A percentile compares a stretch with the other conserved stretches of the same genome.
phyloP scores from a whole-genome alignment of 192 early-diverging fungal species.

The Chytriomyces confervae region DNA sequence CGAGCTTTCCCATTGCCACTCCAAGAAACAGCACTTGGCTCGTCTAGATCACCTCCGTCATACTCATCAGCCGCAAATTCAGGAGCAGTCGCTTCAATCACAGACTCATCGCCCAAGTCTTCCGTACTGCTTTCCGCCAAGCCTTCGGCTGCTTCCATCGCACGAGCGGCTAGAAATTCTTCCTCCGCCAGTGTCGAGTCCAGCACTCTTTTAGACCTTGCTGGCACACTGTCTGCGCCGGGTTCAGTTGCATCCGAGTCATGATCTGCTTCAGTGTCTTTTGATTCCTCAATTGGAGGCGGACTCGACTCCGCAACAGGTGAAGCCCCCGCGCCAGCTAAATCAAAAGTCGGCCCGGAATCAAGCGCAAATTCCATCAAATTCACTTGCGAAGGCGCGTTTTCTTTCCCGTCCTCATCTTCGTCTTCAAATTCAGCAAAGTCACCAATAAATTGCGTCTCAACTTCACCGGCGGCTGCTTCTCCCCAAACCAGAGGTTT shows the following conservation, averaged over 20 bases:
- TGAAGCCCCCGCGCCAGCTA: neutral
- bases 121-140: neutral
- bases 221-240: neutral
- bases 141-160: neutral
- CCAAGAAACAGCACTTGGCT: neutral
- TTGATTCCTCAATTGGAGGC: neutral
- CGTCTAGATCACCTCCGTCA: neutral
- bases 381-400: neutral
- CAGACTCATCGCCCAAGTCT: neutral
- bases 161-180: neutral
- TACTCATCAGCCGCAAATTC: neutral
- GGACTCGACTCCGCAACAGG: neutral
- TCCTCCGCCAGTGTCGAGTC: neutral
- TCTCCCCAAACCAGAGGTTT: no score
- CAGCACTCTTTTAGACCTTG: neutral
- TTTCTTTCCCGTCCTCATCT: neutral
- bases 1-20: neutral
- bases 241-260: neutral
- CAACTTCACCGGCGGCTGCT: neutral
- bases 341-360: neutral
- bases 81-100: slow-evolving; percentile 24
- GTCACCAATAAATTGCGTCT: slow-evolving; percentile 27
- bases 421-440: neutral
- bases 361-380: neutral
- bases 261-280: neutral